Evolutionary conservation across 495 filamentous ascomycete species (phyloP).

Genomic region (Venustampulla echinocandica): DNA sequence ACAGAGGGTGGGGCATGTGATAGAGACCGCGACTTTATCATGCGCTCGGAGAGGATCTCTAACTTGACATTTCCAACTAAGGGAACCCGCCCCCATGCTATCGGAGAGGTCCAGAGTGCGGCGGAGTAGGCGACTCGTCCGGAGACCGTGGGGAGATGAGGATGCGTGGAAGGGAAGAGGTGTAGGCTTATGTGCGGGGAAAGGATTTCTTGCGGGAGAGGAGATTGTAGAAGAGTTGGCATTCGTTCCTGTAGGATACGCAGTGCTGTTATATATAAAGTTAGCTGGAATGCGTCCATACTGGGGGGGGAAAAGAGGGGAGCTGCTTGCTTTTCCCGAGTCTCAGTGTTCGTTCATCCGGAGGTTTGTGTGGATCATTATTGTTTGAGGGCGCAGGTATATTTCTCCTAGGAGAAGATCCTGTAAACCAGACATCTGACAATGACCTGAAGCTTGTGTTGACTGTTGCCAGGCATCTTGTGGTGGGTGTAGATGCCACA

Average conservation of each 20-base stretch:
- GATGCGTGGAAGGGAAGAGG: slow-evolving; percentile 94
- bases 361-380: slow-evolving; percentile 27
- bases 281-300: neutral
- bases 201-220: slow-evolving; percentile 77
- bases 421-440: slow-evolving; percentile 22
- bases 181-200: slow-evolving; percentile 85
- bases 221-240: slow-evolving; percentile 75
- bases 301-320: slow-evolving; percentile 3
- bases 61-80: slow-evolving; percentile 82
- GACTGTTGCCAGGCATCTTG: slow-evolving; percentile 20
- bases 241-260: slow-evolving; percentile 78
- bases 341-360: slow-evolving; percentile 75
- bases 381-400: slow-evolving; percentile 3
- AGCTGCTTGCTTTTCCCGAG: slow-evolving; percentile 71
- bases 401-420: slow-evolving; percentile 10
- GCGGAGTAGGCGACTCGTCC: slow-evolving; percentile 86
- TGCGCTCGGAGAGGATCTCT: slow-evolving; percentile 77
- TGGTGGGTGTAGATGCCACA: slow-evolving; percentile 2
- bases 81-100: slow-evolving; percentile 90
- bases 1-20: slow-evolving; percentile 15
- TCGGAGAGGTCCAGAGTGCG: slow-evolving; percentile 87
- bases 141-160: slow-evolving; percentile 83
- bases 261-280: slow-evolving; percentile 47
- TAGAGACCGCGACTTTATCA: slow-evolving; percentile 47
- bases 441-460: slow-evolving; percentile 12